Evolutionary conservation across 2,329 filamentous ascomycete genomes (phyloP), one percentile per base, ranked within the genome.

Genomic region (Ploettnerulaceae sp.): DNA sequence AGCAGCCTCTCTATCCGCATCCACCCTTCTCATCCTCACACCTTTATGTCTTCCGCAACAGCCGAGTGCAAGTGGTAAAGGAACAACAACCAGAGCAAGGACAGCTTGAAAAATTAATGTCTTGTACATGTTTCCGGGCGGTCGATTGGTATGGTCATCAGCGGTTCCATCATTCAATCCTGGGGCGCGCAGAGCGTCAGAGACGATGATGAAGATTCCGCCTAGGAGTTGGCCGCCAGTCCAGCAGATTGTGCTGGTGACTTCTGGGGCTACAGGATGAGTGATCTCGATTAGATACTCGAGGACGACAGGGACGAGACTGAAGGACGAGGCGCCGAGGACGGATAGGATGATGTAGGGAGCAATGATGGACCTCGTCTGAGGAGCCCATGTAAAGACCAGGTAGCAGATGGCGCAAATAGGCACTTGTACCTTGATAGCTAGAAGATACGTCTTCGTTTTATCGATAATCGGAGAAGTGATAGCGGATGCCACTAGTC

Each of bases 201-300:
- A 86, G 47, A 91, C 68, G 22, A 98, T 69, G 59, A 96, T 86
- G 61, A 96, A 95, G 21, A 90, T 68, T 2, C 81, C 90, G 9
- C 93, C 93, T 1, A 94, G 68, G 6, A 96, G 67, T 70, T 97
- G 91, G 0, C 93, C 91, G 5, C 84, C 84, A 1, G 79, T 77
- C 93, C 93, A 97, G 60, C 84, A 86, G 17, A 94, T 72, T 21
- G 86, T 89, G 52, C 81, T 86, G 1, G 86, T 87, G 34, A 96
- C 77, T 67, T 95, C 91, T 0, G 93, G 90, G 31, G 81, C 84
- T 20, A 94, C 80, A 0, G 93, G 93, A 61, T 93, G 87, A 4
- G 86, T 89, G 49, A 95, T 77, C 65, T 97, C 89, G 41, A 87
- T 86, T 12, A 96, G 71, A 57, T 86, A 89, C 67, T 98, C 93